Percentiles rank a stretch among this genome's conserved stretches.
Conservation (phyloP, 495 filamentous ascomycete species). For the Ramalina peruviana region DNA sequence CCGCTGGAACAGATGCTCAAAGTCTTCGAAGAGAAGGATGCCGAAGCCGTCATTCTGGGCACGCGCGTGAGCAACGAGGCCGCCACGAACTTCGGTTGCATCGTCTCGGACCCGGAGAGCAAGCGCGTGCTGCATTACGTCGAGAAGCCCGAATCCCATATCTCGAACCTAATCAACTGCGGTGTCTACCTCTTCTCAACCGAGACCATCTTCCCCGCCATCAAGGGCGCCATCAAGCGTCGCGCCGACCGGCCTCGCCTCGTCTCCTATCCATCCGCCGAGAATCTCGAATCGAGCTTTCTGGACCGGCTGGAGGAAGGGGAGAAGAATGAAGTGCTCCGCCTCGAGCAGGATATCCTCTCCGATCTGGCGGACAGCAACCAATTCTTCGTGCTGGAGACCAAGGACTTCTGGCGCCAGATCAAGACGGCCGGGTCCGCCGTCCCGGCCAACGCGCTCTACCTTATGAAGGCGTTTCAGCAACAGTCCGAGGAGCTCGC, state of each 20-base stretch:
- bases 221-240: conserved; percentile 90
- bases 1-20: conserved; percentile 88
- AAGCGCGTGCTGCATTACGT: conserved; percentile 97
- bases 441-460: conserved; percentile 92
- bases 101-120: conserved; percentile 88
- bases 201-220: conserved; percentile 91
- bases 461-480: conserved; percentile 91
- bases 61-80: conserved; percentile 86
- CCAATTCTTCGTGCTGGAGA: conserved; percentile 97
- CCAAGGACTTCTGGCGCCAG: conserved; percentile 99
- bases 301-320: conserved; percentile 63
- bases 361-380: conserved; percentile 93
- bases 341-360: conserved; percentile 94
- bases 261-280: conserved; percentile 85
- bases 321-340: conserved; percentile 74
- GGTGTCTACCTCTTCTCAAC: conserved; percentile 96
- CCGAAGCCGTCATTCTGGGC: conserved; percentile 93
- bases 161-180: conserved; percentile 98
- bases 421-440: conserved; percentile 99
- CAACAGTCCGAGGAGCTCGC: conserved; percentile 69
- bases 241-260: conserved; percentile 83
- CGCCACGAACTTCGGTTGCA: conserved; percentile 93
- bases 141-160: conserved; percentile 97
- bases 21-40: conserved; percentile 87
- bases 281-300: conserved; percentile 73